These are phyloP conservation scores for Sclerotinia minor DNA, from an alignment of 2,329 filamentous ascomycete genomes.

Conservation along the genomic window DNA sequence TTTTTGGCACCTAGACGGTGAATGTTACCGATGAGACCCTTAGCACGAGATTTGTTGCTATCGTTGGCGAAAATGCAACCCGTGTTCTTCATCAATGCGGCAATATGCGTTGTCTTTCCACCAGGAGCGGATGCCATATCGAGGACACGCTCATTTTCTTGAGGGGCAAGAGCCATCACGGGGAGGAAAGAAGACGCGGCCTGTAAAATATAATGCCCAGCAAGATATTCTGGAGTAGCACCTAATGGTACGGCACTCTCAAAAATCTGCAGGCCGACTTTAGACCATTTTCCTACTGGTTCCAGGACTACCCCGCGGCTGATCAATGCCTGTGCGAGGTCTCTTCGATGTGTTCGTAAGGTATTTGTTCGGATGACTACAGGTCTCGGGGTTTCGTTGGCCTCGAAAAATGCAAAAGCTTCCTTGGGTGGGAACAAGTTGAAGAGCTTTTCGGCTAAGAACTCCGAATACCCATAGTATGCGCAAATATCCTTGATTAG, in stretches of 20 bases:
- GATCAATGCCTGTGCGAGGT: conserved; percentile 90
- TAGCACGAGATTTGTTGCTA: conserved; percentile 87
- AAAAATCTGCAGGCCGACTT: conserved; percentile 95
- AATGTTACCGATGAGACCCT: conserved; percentile 97
- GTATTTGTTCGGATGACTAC: conserved; percentile 98
- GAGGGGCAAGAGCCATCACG: conserved; percentile 94
- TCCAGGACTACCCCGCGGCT: conserved; percentile 95
- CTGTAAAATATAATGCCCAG: conserved; percentile 96
- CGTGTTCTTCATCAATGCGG: conserved; percentile 97
- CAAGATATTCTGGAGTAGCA: conserved; percentile 95
- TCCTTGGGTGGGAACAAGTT: conserved; percentile 89
- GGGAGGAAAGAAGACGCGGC: conserved; percentile 95
- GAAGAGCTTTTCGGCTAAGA: conserved; percentile 93
- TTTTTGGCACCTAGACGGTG: conserved; percentile 93
- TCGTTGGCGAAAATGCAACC: conserved; percentile 96
- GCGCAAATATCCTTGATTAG: conserved; percentile 89
- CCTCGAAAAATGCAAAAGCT: conserved; percentile 97
- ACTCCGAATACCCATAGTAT: conserved; percentile 95
- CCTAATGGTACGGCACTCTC: conserved; percentile 78
- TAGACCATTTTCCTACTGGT: conserved; percentile 97
- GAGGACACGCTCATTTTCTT: conserved; percentile 86
- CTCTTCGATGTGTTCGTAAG: conserved; percentile 70
- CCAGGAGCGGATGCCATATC: conserved; percentile 94
- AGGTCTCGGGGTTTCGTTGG: conserved; percentile 91
- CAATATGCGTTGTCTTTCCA: conserved; percentile 94